Conservation (phyloP, 2,329 filamentous ascomycete species). For the Mycosphaerelloides madeirae region DNA sequence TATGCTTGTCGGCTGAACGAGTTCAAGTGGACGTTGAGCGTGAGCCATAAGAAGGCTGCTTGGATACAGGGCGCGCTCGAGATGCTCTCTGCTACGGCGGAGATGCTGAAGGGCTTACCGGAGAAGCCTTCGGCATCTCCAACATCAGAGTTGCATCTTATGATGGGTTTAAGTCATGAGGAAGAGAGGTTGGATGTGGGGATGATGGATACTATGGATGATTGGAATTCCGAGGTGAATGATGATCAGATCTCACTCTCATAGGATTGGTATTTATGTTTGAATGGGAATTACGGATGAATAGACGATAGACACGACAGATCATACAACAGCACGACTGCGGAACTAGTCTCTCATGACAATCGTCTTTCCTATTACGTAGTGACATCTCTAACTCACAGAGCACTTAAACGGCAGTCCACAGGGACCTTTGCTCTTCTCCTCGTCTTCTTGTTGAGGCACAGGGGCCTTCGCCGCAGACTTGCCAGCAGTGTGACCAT, state of each 20-base stretch:
- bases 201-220: too few species aligned
- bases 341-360: too few species aligned
- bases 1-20: constrained; percentile 80
- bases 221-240: too few species aligned
- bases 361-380: too few species aligned
- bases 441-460: constrained; percentile 32
- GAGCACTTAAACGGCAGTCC: constrained; percentile 71
- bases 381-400: constrained; percentile 53
- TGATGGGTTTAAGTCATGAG: too few species aligned
- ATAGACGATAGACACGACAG: too few species aligned
- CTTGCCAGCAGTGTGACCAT: constrained; percentile 9
- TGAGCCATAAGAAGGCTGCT: constrained; percentile 67
- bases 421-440: constrained; percentile 64
- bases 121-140: constrained; percentile 35
- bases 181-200: too few species aligned
- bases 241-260: too few species aligned
- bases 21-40: constrained; percentile 89
- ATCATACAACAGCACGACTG: too few species aligned
- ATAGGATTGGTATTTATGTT: too few species aligned
- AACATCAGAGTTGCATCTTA: too few species aligned
- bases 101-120: constrained; percentile 42
- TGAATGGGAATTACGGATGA: too few species aligned
- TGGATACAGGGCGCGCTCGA: constrained; percentile 45
- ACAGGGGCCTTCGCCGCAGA: constrained; percentile 17
- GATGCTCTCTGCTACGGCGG: constrained; percentile 42